Percentiles rank a stretch among this genome's conserved stretches.
These are phyloP conservation scores for Neurospora sp. DNA, from an alignment of 495 filamentous ascomycete species.

Conservation along the genomic window DNA sequence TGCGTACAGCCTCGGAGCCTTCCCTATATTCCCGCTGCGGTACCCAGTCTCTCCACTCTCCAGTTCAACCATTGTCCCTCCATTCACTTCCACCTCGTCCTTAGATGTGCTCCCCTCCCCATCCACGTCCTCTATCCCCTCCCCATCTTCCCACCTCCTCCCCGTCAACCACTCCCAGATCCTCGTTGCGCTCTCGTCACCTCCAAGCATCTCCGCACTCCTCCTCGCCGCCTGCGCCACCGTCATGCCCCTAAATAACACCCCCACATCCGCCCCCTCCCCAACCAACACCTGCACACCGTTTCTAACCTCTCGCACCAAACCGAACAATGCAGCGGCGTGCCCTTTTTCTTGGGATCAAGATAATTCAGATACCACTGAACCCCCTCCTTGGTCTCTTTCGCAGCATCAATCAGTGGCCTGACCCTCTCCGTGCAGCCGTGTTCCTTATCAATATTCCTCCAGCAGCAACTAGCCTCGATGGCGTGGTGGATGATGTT, in stretches of 20 bases:
- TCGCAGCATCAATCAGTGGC: not conserved
- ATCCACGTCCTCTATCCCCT: too few relatives aligned
- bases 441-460: not conserved
- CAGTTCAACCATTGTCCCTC: too few relatives aligned
- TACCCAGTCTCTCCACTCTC: not conserved
- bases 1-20: fast-evolving
- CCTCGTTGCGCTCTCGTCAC: not conserved
- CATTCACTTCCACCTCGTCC: too few relatives aligned
- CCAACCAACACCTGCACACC: not conserved
- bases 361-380: not conserved
- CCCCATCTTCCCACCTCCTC: not conserved
- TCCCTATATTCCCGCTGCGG: not conserved
- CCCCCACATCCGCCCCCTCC: not conserved
- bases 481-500: not conserved
- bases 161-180: not conserved
- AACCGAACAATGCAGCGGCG: not conserved
- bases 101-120: too few relatives aligned
- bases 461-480: not conserved
- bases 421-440: not conserved
- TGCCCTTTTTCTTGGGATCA: not conserved
- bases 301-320: not conserved
- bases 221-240: not conserved
- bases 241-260: not conserved
- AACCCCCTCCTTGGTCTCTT: fast-evolving
- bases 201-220: not conserved